Percentiles rank a stretch among this genome's conserved stretches.
Conservation (phyloP, 1,284 basidiomycete species). For the Wallemia mellicola region DNA sequence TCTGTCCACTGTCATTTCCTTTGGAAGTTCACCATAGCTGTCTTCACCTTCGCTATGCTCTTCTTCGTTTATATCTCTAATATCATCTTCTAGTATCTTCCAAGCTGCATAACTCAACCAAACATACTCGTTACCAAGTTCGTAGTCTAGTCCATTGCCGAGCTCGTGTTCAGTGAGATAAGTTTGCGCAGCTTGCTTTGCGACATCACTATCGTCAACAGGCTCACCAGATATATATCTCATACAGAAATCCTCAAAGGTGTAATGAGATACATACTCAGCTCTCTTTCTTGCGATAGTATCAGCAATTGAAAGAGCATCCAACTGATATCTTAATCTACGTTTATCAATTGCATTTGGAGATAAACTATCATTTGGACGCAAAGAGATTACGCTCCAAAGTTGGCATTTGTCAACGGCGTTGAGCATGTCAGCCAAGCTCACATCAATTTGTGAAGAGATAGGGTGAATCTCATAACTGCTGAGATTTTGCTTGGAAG, state of each 20-base stretch:
- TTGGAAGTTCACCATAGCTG: conserved; percentile 36
- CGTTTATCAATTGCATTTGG: background rate
- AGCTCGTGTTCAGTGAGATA: conserved; percentile 50
- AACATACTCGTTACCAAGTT: conserved; percentile 43
- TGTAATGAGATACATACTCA: conserved; percentile 56
- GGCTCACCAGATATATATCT: conserved; percentile 83
- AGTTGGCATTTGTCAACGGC: background rate
- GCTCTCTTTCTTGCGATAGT: conserved; percentile 58
- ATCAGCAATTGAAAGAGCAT: conserved; percentile 34
- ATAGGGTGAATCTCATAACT: background rate
- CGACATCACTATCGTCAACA: conserved; percentile 77
- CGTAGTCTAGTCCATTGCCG: conserved; percentile 44
- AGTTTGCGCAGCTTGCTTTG: conserved; percentile 72
- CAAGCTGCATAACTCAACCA: conserved; percentile 19
- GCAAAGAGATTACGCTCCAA: background rate
- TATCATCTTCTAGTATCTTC: background rate
- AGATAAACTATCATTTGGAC: background rate
- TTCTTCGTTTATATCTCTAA: conserved; percentile 37
- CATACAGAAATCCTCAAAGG: conserved; percentile 58
- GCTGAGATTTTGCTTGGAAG: background rate
- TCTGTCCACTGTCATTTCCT: conserved; percentile 26
- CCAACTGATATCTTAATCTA: conserved; percentile 12
- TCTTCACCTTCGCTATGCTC: conserved; percentile 62
- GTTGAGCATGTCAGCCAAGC: background rate
- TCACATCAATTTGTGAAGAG: background rate